phyloP scores from a whole-genome alignment of 345 rosid genomes.

The Gossypium thurberi region DNA sequence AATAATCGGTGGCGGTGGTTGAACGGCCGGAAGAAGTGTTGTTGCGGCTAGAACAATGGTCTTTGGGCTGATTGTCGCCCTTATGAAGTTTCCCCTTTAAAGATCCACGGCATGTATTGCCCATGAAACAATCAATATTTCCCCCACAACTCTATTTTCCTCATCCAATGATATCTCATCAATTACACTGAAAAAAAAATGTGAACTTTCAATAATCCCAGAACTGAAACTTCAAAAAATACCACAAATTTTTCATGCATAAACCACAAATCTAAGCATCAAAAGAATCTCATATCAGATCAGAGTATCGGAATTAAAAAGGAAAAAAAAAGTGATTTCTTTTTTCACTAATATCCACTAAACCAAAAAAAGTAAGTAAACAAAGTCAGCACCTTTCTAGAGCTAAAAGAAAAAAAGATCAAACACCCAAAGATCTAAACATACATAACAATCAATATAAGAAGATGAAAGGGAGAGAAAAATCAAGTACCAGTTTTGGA shows the following conservation, averaged over 20 bases:
- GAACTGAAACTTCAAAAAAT: not conserved
- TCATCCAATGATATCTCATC: slow-evolving; percentile 37
- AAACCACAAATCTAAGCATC: slow-evolving; percentile 8
- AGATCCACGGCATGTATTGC: slow-evolving; percentile 99
- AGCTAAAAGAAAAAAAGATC: slow-evolving; percentile 1
- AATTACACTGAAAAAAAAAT: slow-evolving; percentile 23
- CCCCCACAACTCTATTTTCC: slow-evolving; percentile 31
- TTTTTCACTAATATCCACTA: not conserved
- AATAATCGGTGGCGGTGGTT: slow-evolving; percentile 31
- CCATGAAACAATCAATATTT: slow-evolving; percentile 70
- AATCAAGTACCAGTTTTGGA: slow-evolving; percentile 13
- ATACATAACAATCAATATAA: not conserved
- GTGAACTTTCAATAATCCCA: slow-evolving; percentile 9
- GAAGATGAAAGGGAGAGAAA: not conserved
- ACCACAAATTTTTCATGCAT: not conserved
- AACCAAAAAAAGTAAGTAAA: not conserved
- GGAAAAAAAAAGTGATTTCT: not conserved
- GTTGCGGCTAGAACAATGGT: slow-evolving; percentile 37
- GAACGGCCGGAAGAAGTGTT: slow-evolving; percentile 31
- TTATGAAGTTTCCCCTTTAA: slow-evolving; percentile 64
- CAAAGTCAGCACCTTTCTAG: slow-evolving; percentile 6
- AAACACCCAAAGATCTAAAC: not conserved
- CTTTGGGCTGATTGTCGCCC: slow-evolving; percentile 75
- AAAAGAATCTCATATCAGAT: slow-evolving; percentile 12
- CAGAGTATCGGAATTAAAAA: not conserved